A percentile compares a stretch with the other conserved stretches of the same genome.
phyloP scores from a whole-genome alignment of 768 basidiomycete genomes.

The Suillus decipiens region DNA sequence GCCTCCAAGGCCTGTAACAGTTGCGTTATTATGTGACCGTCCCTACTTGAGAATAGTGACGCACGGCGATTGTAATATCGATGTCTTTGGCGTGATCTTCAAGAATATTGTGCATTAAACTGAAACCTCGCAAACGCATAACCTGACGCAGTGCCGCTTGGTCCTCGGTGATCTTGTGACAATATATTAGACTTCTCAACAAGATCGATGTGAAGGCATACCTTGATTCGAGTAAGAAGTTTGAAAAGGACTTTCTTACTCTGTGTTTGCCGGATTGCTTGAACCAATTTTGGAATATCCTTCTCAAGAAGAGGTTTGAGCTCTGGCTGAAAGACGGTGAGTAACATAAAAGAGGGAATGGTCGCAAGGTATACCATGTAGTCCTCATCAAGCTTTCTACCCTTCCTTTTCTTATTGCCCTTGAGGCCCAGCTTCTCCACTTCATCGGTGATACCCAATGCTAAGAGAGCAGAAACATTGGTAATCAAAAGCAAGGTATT shows the following conservation, averaged over 20 bases:
- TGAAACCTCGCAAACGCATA: constrained; percentile 91
- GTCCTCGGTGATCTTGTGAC: constrained; percentile 78
- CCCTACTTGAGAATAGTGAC: constrained; percentile 27
- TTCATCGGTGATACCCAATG: constrained; percentile 93
- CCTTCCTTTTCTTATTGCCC: constrained; percentile 85
- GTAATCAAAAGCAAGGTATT: not conserved
- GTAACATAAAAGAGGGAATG: constrained; percentile 7
- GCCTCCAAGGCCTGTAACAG: constrained; percentile 57
- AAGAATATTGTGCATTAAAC: constrained; percentile 86
- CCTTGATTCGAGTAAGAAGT: constrained; percentile 83
- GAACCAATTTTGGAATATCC: constrained; percentile 90
- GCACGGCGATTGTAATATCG: constrained; percentile 70
- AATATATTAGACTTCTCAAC: constrained; percentile 4
- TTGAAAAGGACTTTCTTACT: constrained; percentile 82
- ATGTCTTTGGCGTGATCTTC: constrained; percentile 71
- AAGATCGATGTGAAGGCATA: constrained; percentile 28
- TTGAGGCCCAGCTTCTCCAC: constrained; percentile 81
- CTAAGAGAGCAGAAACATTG: constrained; percentile 38
- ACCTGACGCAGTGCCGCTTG: constrained; percentile 75
- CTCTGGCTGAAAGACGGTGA: constrained; percentile 53
- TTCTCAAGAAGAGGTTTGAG: constrained; percentile 73
- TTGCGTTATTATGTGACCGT: not conserved
- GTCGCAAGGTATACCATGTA: constrained; percentile 61
- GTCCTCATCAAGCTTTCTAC: constrained; percentile 94
- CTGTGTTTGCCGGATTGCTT: constrained; percentile 86